A percentile compares a stretch with the other conserved stretches of the same genome.
These are phyloP conservation scores for Blepharisma stoltei DNA, from an alignment of 73 alveolate genomes.

Conservation along the genomic window DNA sequence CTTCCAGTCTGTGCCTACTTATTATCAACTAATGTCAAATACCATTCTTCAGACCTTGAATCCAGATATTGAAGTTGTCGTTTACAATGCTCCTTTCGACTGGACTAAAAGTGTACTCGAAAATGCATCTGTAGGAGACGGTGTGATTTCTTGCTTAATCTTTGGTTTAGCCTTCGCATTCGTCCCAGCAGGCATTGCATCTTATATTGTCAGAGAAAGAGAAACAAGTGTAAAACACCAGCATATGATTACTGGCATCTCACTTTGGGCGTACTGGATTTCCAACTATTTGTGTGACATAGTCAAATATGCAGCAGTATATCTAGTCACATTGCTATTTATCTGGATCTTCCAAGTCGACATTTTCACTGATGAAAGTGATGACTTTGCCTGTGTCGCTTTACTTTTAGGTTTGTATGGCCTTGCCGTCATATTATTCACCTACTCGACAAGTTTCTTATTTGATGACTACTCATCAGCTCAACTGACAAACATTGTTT, in stretches of 20 bases:
- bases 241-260: slow-evolving; percentile 72
- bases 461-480: slow-evolving; percentile 61
- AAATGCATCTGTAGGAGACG: slow-evolving; percentile 48
- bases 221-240: slow-evolving; percentile 82
- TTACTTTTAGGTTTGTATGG: slow-evolving; percentile 69
- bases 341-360: slow-evolving; percentile 31
- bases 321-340: slow-evolving; percentile 33
- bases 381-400: slow-evolving; percentile 51
- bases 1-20: slow-evolving; percentile 18
- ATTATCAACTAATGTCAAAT: slow-evolving; percentile 30
- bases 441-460: slow-evolving; percentile 70
- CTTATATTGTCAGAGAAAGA: slow-evolving; percentile 82
- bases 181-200: slow-evolving; percentile 76
- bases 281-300: slow-evolving; percentile 86
- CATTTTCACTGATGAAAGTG: slow-evolving; percentile 51
- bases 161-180: slow-evolving; percentile 83
- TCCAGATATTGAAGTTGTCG: slow-evolving; percentile 25
- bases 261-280: slow-evolving; percentile 84
- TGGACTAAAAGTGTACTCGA: slow-evolving; percentile 39
- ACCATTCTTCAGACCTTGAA: slow-evolving; percentile 33
- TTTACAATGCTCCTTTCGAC: slow-evolving; percentile 58
- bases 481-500: slow-evolving; percentile 54
- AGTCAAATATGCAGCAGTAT: slow-evolving; percentile 67
- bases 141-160: slow-evolving; percentile 54
- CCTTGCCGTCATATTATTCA: slow-evolving; percentile 83